Base-by-base conservation (phyloP, 106 monocot genomes). In the Agapanthus africanus region DNA sequence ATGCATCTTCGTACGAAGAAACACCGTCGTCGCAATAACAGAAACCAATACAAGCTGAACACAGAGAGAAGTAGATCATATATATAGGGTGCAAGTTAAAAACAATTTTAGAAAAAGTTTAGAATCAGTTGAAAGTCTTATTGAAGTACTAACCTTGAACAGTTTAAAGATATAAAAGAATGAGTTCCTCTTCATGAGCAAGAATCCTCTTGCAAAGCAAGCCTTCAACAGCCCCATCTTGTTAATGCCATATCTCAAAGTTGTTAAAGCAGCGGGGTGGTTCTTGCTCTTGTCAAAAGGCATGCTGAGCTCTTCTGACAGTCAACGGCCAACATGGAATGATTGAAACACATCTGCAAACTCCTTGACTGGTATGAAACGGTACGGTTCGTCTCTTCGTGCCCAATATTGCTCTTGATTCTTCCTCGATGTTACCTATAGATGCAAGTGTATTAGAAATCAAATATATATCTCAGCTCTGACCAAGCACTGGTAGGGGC, bases 221-320 rank as follows among this genome's bases (percentile, higher is more conserved):
- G 75, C 82, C 64, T 85, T 87, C 50, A 87, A 66, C 11, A 90
- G 54, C 30, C 87, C 87, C 71, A 37, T 80, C 71, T 70, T 90
- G 54, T 69, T 69, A 14, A 80, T 80, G 16, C 87, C 93, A 52
- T 90, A 93, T 59, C 69, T 90, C n/a, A 78, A 65, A 38, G 79
- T 90, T 34, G 93, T 72, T 51, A 93, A 70, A 70, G 93, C 86
- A 11, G 89, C 90, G n/a, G 93, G 90, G 61, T 93, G 93, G 59
- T 77, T 87, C 49, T 77, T 86, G 37, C 38, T 76, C 59, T 74
- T 79, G 70, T 93, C 86, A 37, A 86, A 90, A 1, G 89, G 86
- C 19, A 38, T 63, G 31, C 68, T 63, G 42, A 93, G 80, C 59
- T 84, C 86, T 34, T 64, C 73, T 19, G 41, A 46, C 23, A 89